Base-by-base conservation (phyloP, 371 early-diverging fungal genomes). In the Mucor irregularis region DNA sequence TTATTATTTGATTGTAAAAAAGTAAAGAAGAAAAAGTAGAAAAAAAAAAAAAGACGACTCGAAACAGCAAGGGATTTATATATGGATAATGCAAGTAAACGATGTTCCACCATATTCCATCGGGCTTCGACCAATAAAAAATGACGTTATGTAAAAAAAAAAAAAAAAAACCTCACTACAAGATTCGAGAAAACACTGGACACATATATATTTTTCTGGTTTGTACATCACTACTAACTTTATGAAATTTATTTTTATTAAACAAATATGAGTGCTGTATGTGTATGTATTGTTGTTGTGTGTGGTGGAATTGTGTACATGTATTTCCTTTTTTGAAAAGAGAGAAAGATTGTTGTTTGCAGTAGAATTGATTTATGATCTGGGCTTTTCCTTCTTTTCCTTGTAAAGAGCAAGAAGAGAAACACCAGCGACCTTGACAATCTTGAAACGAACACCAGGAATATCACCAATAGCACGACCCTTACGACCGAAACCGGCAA, bases 361-460 rank as follows among this genome's bases (percentile, higher is more conserved):
- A 21, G 9, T 14, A 39, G 9, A 37, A 21, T 45, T 43, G 28
- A 67, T 73, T 87, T 96, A 97, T 67, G 94, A 92, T 73, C 96
- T 87, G 71, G 98, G 97, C 90, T 98, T 99, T 83, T 98, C 98
- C 89, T 99, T 99, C 97, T 99, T 99, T 84, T 99, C 99, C 89
- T 96, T 99, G 89, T 92, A 98, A 79, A 99, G 78, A 58, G 99
- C 99, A 40, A 96, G 81, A 60, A 99, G 92, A 54, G 99, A 94
- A 56, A 99, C 99, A 86, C 98, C 98, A 64, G 99, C 92, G 65
- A 99, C 99, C 89, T 99, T 99, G 83, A 98, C 96, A 68, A 99
- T 93, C 94, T 99, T 99, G 93, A 99, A 99, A 71, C 99, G 95
- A 72, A 99, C 96, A 94, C 99, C 99, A 71, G 99, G 99, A 89